Base-by-base conservation (phyloP, 345 rosid species). In the Syzygium oleosum region DNA sequence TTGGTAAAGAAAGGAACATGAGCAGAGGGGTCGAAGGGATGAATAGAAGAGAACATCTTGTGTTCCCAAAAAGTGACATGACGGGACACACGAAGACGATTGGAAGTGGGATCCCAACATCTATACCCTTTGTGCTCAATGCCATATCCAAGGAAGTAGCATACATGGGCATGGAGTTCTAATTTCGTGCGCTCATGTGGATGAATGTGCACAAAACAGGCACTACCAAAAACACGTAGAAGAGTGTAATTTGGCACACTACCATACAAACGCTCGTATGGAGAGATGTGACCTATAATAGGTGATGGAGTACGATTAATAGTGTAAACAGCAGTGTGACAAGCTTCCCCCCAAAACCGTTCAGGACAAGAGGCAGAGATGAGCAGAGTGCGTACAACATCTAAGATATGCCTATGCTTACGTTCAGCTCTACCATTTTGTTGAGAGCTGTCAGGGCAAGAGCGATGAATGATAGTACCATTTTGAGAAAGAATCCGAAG, bases 31-130 rank as follows among this genome's bases (percentile, higher is more conserved):
- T 55, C 23, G 59, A 55, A 55, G 27, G 59, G 59, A 55, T 55
- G 27, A 9, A 55, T 11, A 55, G 59, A 55, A 55, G 27, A 55
- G 23, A 55, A 55, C 27, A 22, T 55, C 27, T 22, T 22, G 27
- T 55, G 59, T 55, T 55, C 59, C 23, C 59, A 55, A 55, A 55
- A 55, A 21, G 12, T 55, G 23, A 55, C 27, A 9, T 55, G 12
- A 55, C 1, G 2, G 23, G 59, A 22, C 23, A 55, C 21, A 55
- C 0, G 2, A 1, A 55, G 59, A 55, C 0, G 12, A 55, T 55
- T 55, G 0, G 59, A 22, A 21, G 23, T 22, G 9, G 59, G 59
- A 22, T 55, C 59, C 59, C 27, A 21, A 55, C 27, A 55, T 55
- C 23, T 55, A 2, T 55, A 55, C 21, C 59, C 59, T 55, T 55